Conservation (phyloP, 345 rosid genomes). For the Anastatica hierochuntica region DNA sequence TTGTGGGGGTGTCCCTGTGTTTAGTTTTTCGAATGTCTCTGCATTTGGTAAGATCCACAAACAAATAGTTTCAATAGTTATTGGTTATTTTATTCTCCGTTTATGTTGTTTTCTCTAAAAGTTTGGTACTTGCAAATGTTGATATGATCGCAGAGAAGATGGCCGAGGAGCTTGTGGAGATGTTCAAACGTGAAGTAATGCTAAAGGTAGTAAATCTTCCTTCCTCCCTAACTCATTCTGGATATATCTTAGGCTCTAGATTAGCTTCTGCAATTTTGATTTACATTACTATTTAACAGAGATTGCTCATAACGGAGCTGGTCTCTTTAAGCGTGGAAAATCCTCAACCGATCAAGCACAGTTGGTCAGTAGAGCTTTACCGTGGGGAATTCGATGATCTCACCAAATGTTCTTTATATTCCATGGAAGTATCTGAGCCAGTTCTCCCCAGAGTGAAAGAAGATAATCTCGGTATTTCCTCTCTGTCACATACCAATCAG, state of each 20-base stretch:
- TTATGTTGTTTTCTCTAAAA: neutral
- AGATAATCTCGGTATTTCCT: slow-evolving; percentile 20
- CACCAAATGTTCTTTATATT: slow-evolving; percentile 40
- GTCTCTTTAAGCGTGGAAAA: slow-evolving; percentile 38
- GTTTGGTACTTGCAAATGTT: slow-evolving; percentile 1
- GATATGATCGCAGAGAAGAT: slow-evolving; percentile 44
- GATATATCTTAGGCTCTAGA: neutral
- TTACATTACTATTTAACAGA: slow-evolving; percentile 33
- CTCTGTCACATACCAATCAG: slow-evolving; percentile 26
- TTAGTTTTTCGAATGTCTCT: slow-evolving; percentile 46
- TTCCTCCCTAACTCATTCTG: neutral
- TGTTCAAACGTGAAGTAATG: slow-evolving; percentile 60
- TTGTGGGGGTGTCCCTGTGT: slow-evolving; percentile 65
- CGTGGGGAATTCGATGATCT: slow-evolving; percentile 61
- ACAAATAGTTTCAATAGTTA: neutral
- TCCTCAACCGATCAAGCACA: slow-evolving; percentile 23
- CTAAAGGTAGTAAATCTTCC: slow-evolving; percentile 75
- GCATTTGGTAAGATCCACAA: slow-evolving; percentile 40
- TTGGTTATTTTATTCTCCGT: neutral
- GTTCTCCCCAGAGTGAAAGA: slow-evolving; percentile 40
- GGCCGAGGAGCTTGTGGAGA: slow-evolving; percentile 66
- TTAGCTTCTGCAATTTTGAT: neutral
- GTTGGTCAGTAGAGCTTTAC: slow-evolving; percentile 70
- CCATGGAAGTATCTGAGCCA: slow-evolving; percentile 36
- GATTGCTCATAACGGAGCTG: slow-evolving; percentile 51